phyloP scores from a whole-genome alignment of 108 stramenopile species.

The Fistulifera pelliculosa region DNA sequence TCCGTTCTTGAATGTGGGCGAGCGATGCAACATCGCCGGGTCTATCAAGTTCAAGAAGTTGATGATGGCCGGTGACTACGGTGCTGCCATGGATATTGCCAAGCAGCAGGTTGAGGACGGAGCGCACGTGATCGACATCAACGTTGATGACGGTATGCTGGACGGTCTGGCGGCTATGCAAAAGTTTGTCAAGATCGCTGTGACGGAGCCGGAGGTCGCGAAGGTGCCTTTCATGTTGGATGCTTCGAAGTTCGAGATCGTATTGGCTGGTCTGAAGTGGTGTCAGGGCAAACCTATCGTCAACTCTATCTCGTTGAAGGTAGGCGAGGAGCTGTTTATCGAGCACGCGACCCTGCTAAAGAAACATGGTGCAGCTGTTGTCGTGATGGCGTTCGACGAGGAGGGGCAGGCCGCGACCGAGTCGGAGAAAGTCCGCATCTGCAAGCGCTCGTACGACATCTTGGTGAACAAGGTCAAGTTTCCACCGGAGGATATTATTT shows the following conservation, averaged over 20 bases:
- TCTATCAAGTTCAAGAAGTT: slow-evolving; percentile 94
- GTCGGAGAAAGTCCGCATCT: slow-evolving; percentile 88
- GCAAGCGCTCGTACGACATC: slow-evolving; percentile 95
- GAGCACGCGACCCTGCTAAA: slow-evolving; percentile 88
- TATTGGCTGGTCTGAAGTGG: slow-evolving; percentile 93
- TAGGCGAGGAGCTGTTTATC: slow-evolving; percentile 91
- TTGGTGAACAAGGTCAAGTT: slow-evolving; percentile 85
- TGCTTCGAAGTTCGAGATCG: slow-evolving; percentile 98
- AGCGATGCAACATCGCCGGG: slow-evolving; percentile 96
- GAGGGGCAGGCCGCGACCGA: slow-evolving; percentile 93
- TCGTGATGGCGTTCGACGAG: slow-evolving; percentile 98
- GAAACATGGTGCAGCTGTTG: slow-evolving; percentile 94
- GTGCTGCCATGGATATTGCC: slow-evolving; percentile 95
- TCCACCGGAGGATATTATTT: slow-evolving; percentile 95
- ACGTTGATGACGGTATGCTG: slow-evolving; percentile 97
- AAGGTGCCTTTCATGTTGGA: slow-evolving; percentile 99
- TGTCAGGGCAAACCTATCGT: slow-evolving; percentile 94
- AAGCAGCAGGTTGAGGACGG: slow-evolving; percentile 98
- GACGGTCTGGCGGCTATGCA: slow-evolving; percentile 97
- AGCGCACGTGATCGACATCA: slow-evolving; percentile 97
- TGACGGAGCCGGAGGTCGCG: slow-evolving; percentile 93
- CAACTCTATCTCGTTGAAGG: slow-evolving; percentile 93
- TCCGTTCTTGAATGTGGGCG: slow-evolving; percentile 95
- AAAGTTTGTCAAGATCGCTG: slow-evolving; percentile 98
- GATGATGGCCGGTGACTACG: slow-evolving; percentile 95